A percentile compares a stretch with the other conserved stretches of the same genome.
Evolutionary conservation across 139 green algal genomes (phyloP).

Genomic region (Ulvella scutata): DNA sequence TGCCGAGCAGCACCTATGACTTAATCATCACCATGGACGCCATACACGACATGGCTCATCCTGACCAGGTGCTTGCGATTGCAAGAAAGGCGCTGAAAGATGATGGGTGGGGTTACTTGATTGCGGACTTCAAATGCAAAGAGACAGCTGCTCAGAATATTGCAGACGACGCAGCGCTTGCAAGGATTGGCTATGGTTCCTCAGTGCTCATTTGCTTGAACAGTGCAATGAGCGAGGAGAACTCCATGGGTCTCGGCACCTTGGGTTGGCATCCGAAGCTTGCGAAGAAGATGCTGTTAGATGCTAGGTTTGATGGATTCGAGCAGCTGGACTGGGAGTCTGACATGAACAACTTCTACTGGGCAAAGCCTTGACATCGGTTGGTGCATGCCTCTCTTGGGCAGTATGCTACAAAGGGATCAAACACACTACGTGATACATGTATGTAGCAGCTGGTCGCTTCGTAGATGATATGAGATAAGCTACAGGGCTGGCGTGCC

Average conservation of each 20-base stretch:
- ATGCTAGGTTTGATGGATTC: not conserved
- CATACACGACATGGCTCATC: slow-evolving; percentile 11
- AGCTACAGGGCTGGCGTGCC: too few species aligned
- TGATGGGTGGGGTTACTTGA: slow-evolving; percentile 2
- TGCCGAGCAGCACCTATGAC: slow-evolving; percentile 3
- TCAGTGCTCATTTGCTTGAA: slow-evolving; percentile 4
- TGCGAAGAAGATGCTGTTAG: not conserved
- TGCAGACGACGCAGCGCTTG: not conserved
- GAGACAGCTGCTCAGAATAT: not conserved
- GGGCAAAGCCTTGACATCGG: not conserved
- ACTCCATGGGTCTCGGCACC: not conserved
- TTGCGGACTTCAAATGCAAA: slow-evolving; percentile 5
- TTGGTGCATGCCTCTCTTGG: too few species aligned
- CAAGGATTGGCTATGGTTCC: not conserved
- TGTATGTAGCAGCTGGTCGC: too few species aligned
- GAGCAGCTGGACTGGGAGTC: not conserved
- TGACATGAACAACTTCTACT: not conserved
- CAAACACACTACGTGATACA: too few species aligned
- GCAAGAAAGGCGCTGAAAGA: slow-evolving; percentile 7
- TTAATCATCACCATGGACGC: slow-evolving; percentile 12
- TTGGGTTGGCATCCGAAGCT: not conserved
- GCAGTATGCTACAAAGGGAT: too few species aligned
- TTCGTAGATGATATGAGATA: too few species aligned
- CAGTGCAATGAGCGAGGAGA: slow-evolving; percentile 3
- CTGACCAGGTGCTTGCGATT: slow-evolving; percentile 1